Base-by-base conservation (phyloP, 78 protist species). In the Pelomyxa schiedti region DNA sequence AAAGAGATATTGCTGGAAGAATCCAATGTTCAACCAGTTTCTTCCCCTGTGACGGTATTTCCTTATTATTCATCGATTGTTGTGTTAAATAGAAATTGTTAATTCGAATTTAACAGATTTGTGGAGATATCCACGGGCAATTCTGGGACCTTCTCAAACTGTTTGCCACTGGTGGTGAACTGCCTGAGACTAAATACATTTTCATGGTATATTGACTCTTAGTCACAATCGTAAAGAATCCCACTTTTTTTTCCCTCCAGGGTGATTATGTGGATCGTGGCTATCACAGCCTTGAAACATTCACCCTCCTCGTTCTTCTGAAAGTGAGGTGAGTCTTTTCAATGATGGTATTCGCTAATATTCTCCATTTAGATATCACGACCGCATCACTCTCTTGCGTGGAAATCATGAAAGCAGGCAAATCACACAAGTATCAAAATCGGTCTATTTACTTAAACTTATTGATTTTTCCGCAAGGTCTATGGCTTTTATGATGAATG, bases 191-290 rank as follows among this genome's bases (percentile, higher is more conserved):
- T 0, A 84, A 74, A 69, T 97, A 95, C 81, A 82, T 97, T 24
- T 97, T 97, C 74, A 90, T 97, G 97, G 96, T 93, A 69, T 8
- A 42, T 41, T n/a, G 26, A n/a, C 30, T 8, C 22, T 40, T 36
- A n/a, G n/a, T n/a, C n/a, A n/a, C n/a, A n/a, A n/a, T n/a, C 42
- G 64, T 42, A 69, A 16, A 1, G 16, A 39, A 28, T 2, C 67
- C 80, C 4, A 5, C 8, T 4, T 35, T 1, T 37, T 1, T 69
- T n/a, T 30, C 70, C 70, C 37, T 66, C 37, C 72, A 93, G 97
- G 99, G 99, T 8, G 99, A 97, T 81, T 97, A 88, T 52, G 99
- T 97, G 1, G 99, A 97, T 66, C 88, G 99, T 30, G 99, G 99
- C 8, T 88, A 92, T 79, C 83, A 95, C 87, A 75, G 88, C n/a